Conservation (phyloP, 2,329 filamentous ascomycete species). For the Alternaria sp. region DNA sequence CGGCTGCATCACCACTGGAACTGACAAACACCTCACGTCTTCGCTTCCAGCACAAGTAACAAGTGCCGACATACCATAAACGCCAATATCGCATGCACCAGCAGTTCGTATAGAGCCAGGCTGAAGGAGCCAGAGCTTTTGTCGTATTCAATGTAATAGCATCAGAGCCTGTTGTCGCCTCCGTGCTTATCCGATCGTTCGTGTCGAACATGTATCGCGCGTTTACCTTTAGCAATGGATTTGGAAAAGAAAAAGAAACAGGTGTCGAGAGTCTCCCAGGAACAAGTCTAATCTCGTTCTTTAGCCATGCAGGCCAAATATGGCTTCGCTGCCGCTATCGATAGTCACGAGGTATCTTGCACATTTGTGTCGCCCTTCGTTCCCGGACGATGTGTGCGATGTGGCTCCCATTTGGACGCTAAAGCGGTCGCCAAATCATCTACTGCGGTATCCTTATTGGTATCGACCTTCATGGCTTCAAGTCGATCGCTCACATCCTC, state of each 20-base stretch:
- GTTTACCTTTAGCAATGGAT: not conserved
- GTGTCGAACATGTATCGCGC: too few species aligned
- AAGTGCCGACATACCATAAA: not conserved
- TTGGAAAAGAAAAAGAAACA: too few species aligned
- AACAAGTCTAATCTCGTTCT: not conserved
- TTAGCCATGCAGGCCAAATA: not conserved
- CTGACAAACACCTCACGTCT: not conserved
- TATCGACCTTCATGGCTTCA: not conserved
- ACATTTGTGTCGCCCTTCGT: not conserved
- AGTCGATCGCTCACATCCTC: not conserved
- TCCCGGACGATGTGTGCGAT: not conserved
- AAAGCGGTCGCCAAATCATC: not conserved
- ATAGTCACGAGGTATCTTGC: not conserved
- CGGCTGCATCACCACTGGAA: not conserved
- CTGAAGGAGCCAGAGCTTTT: not conserved
- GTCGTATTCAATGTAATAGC: rapidly evolving
- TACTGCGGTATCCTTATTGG: not conserved
- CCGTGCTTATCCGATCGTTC: not conserved
- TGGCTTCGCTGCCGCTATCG: not conserved
- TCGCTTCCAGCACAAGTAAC: not conserved
- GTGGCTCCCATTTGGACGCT: not conserved
- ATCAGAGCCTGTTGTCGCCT: not conserved
- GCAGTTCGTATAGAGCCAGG: rapidly evolving
- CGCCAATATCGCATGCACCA: rapidly evolving
- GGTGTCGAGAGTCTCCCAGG: too few species aligned